These are phyloP conservation scores for Laburnicola sp. DNA, from an alignment of 2,329 filamentous ascomycete genomes.

Conservation along the genomic window DNA sequence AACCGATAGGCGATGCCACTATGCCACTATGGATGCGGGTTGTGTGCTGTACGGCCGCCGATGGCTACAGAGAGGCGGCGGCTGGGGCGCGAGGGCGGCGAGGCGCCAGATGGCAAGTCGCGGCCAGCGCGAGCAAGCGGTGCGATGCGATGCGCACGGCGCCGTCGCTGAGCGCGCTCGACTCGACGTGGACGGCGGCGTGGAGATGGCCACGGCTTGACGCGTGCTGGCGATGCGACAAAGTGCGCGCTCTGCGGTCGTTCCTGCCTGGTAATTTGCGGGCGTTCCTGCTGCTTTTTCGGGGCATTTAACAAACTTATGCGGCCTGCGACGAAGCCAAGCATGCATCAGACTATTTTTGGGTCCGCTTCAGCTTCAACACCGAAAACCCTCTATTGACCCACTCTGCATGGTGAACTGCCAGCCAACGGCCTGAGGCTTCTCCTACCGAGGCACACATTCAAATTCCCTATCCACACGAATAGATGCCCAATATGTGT, in stretches of 20 bases:
- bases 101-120: conserved; percentile 6
- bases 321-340: conserved; percentile 6
- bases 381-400: neutral
- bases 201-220: conserved; percentile 14
- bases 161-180: conserved; percentile 19
- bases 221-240: conserved; percentile 20
- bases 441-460: no score
- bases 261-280: conserved; percentile 31
- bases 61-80: conserved; percentile 15
- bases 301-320: conserved; percentile 32
- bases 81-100: conserved; percentile 8
- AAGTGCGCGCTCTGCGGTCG: conserved; percentile 11
- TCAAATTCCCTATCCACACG: no score
- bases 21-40: neutral
- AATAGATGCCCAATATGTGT: no score
- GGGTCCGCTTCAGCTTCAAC: conserved; percentile 7
- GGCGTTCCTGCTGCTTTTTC: conserved; percentile 27
- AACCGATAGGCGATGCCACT: neutral
- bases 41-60: conserved; percentile 19
- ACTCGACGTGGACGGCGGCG: conserved; percentile 9
- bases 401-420: neutral
- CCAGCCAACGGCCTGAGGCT: no score
- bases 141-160: conserved; percentile 32
- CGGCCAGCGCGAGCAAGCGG: conserved; percentile 15
- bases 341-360: conserved; percentile 19